phyloP scores from a whole-genome alignment of 2,329 filamentous ascomycete genomes.

The Fusarium metavorans region DNA sequence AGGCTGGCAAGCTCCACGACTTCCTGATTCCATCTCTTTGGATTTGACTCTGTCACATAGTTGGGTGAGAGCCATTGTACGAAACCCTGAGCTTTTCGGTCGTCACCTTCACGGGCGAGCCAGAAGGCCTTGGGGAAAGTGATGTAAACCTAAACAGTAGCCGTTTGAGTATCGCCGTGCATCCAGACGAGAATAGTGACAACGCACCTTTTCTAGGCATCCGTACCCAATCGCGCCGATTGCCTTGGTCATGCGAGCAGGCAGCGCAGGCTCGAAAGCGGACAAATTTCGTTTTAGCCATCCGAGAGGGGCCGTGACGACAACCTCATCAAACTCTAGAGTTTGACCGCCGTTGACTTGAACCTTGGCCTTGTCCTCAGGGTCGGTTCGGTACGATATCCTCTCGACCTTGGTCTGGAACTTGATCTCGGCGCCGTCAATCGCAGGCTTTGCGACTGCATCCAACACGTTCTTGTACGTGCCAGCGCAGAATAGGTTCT shows the following conservation, averaged over 20 bases:
- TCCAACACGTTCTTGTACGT: constrained; percentile 71
- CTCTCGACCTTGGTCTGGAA: constrained; percentile 61
- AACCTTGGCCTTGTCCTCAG: constrained; percentile 55
- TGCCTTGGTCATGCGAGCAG: constrained; percentile 67
- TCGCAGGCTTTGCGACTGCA: constrained; percentile 67
- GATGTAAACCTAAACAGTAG: constrained; percentile 62
- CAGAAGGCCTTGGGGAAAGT: constrained; percentile 84
- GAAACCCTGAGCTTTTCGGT: constrained; percentile 70
- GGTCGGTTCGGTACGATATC: constrained; percentile 51
- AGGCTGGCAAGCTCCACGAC: constrained; percentile 81
- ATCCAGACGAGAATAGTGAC: not conserved
- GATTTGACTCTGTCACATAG: constrained; percentile 74
- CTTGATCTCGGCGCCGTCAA: constrained; percentile 66
- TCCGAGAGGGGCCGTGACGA: constrained; percentile 76
- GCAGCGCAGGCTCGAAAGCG: constrained; percentile 72
- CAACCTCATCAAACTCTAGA: constrained; percentile 73
- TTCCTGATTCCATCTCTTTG: constrained; percentile 78
- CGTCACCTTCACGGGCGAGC: constrained; percentile 58
- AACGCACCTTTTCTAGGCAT: constrained; percentile 74
- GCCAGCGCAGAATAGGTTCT: constrained; percentile 70
- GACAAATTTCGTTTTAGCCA: constrained; percentile 72
- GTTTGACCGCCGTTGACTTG: constrained; percentile 58
- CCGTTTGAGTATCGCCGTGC: constrained; percentile 2
- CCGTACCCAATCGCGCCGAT: constrained; percentile 77
- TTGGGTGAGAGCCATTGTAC: constrained; percentile 79